A percentile compares a stretch with the other conserved stretches of the same genome.
phyloP scores from a whole-genome alignment of 192 early-diverging fungal genomes.

The Powellomyces hirtus region DNA sequence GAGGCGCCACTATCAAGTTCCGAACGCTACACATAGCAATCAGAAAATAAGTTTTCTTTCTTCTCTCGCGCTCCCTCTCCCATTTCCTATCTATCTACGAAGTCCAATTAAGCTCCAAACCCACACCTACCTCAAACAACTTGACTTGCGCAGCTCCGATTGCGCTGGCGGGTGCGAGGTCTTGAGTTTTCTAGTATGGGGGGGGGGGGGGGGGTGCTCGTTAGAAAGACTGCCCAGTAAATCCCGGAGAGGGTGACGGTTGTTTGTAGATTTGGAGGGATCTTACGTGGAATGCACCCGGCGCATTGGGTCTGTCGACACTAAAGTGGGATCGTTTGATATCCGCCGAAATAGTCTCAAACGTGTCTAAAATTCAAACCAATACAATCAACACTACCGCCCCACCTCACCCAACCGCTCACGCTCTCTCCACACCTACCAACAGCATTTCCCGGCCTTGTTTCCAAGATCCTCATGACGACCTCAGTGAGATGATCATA shows the following conservation, averaged over 20 bases:
- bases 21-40: constrained; percentile 7
- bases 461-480: constrained; percentile 49
- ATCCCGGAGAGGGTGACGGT: too few relatives aligned
- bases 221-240: too few relatives aligned
- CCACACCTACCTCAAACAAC: constrained; percentile 38
- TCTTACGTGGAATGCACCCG: constrained; percentile 34
- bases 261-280: background rate
- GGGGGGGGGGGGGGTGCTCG: too few relatives aligned
- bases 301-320: constrained; percentile 27
- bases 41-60: too few relatives aligned
- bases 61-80: too few relatives aligned
- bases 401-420: too few relatives aligned
- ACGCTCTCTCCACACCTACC: constrained; percentile 40
- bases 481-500: constrained; percentile 53
- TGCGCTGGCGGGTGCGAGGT: constrained; percentile 18
- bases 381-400: too few relatives aligned
- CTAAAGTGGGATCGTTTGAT: constrained; percentile 41
- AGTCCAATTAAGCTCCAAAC: background rate
- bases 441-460: constrained; percentile 37
- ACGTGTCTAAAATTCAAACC: constrained; percentile 29
- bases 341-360: constrained; percentile 44
- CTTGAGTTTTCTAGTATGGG: constrained; percentile 26
- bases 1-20: constrained; percentile 4
- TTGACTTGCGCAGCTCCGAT: constrained; percentile 35
- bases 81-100: too few relatives aligned